Conservation (phyloP, 352 stramenopile species). For the Globisporangium splendens region DNA sequence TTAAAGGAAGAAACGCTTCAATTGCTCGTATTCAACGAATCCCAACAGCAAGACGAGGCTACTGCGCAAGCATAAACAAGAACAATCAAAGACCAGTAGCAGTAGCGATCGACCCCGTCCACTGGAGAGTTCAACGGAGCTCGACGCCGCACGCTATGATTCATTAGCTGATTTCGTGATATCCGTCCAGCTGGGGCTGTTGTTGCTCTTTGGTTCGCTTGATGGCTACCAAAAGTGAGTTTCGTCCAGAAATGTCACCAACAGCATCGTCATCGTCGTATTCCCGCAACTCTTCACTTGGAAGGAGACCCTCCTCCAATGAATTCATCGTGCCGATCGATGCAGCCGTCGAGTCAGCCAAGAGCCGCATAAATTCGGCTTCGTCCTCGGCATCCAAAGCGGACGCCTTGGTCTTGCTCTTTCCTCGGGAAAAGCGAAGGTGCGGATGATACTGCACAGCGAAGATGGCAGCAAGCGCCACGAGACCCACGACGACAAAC, state of each 20-base stretch:
- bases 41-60: slow-evolving; percentile 26
- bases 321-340: slow-evolving; percentile 7
- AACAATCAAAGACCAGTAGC: not conserved
- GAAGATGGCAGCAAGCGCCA: slow-evolving; percentile 17
- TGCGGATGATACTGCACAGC: slow-evolving; percentile 19
- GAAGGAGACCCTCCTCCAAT: slow-evolving; percentile 19
- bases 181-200: slow-evolving; percentile 20
- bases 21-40: slow-evolving; percentile 48
- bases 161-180: slow-evolving; percentile 38
- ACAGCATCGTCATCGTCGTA: not conserved
- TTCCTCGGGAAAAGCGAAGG: slow-evolving; percentile 6
- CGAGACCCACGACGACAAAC: slow-evolving; percentile 12
- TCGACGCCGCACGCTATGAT: not conserved
- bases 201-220: slow-evolving; percentile 25
- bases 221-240: slow-evolving; percentile 28
- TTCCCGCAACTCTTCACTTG: too few relatives aligned
- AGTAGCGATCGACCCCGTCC: not conserved
- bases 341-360: slow-evolving; percentile 1
- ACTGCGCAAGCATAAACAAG: not conserved
- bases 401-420: slow-evolving; percentile 2
- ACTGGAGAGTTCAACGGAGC: not conserved
- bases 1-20: slow-evolving; percentile 64
- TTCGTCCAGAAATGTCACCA: not conserved
- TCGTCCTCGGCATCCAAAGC: slow-evolving; percentile 5
- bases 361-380: slow-evolving; percentile 11